A percentile compares a stretch with the other conserved stretches of the same genome.
Evolutionary conservation across 2,329 filamentous ascomycete species (phyloP).

Genomic region (Blastomyces percursus): DNA sequence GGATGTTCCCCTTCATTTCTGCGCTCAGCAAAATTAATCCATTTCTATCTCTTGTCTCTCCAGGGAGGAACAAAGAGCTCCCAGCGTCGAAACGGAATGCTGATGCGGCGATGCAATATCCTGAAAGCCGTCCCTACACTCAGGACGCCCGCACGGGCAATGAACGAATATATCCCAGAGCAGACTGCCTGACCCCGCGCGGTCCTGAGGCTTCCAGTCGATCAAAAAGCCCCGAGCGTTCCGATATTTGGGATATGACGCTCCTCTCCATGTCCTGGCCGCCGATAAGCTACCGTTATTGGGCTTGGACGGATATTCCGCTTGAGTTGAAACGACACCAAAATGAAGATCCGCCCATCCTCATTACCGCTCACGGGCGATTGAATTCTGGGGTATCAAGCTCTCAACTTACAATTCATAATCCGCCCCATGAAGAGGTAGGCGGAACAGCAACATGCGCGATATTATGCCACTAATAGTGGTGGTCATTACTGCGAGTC

Average conservation of each 20-base stretch:
- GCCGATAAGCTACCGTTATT: neutral
- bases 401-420: neutral
- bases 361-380: neutral
- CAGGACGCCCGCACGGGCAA: no score
- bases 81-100: no score
- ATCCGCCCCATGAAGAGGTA: neutral
- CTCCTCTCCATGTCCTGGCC: neutral
- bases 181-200: no score
- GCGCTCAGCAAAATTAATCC: neutral
- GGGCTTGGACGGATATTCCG: neutral
- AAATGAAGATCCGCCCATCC: neutral
- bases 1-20: neutral
- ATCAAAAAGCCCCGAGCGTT: neutral
- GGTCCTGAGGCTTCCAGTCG: neutral
- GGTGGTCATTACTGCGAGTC: neutral
- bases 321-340: neutral
- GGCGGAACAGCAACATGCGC: neutral
- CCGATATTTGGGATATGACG: neutral
- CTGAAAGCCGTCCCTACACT: no score
- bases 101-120: no score
- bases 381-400: neutral
- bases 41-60: neutral
- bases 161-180: neutral
- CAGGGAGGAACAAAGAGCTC: no score
- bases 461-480: neutral